A percentile compares a stretch with the other conserved stretches of the same genome.
Evolutionary conservation across 495 filamentous ascomycete genomes (phyloP).

Genomic region (Penicillium manginii): DNA sequence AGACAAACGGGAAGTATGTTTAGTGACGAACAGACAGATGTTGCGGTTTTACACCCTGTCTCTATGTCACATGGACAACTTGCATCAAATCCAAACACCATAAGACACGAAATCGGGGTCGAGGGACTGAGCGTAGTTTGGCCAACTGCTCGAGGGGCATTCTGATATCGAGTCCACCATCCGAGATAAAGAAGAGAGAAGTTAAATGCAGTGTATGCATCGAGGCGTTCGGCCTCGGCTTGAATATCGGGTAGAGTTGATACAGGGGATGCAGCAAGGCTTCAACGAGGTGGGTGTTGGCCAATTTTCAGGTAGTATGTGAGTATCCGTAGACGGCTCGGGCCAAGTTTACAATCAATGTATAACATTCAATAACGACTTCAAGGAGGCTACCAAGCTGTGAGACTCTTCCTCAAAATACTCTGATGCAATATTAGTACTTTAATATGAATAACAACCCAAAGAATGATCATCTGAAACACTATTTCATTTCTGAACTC

Average conservation of each 20-base stretch:
- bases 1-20: slow-evolving; percentile 10
- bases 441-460: not conserved
- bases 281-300: not conserved
- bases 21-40: not conserved
- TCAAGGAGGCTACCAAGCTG: too few species aligned
- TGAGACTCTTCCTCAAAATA: too few species aligned
- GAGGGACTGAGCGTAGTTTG: slow-evolving; percentile 21
- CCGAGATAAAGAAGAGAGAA: slow-evolving; percentile 26
- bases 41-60: slow-evolving; percentile 7
- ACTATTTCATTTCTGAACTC: not conserved
- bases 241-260: not conserved
- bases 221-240: not conserved
- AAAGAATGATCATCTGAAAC: not conserved
- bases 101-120: slow-evolving; percentile 13
- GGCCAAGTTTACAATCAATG: not conserved
- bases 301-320: not conserved
- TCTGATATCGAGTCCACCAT: slow-evolving; percentile 26
- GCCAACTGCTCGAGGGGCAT: slow-evolving; percentile 18
- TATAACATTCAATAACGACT: too few species aligned
- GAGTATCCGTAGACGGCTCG: slow-evolving; percentile 1
- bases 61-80: not conserved
- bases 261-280: not conserved
- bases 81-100: slow-evolving; percentile 11
- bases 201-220: not conserved
- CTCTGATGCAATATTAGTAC: too few species aligned